Evolutionary conservation across 768 basidiomycete species (phyloP).

Genomic region (Phylloporus sp.): DNA sequence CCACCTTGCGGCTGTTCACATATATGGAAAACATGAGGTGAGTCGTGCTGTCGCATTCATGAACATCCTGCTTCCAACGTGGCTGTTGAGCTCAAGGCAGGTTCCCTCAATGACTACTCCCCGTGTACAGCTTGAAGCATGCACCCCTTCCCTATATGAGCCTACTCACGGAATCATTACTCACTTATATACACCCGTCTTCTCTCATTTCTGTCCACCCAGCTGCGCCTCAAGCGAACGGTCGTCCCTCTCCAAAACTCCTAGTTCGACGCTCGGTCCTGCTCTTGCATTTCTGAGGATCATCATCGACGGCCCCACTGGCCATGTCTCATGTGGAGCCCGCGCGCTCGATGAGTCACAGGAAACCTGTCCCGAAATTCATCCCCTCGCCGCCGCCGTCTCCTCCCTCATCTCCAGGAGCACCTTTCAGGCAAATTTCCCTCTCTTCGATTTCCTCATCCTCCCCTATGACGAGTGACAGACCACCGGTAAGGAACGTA

Average conservation of each 20-base stretch:
- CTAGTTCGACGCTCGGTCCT: constrained; percentile 10
- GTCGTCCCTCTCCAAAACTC: constrained; percentile 13
- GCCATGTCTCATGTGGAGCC: constrained; percentile 29
- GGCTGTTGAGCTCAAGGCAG: constrained; percentile 33
- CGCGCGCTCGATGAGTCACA: constrained; percentile 48
- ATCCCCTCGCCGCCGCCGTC: constrained; percentile 57
- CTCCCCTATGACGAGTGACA: constrained; percentile 20
- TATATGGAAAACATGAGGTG: constrained; percentile 37
- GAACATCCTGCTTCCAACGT: constrained; percentile 31
- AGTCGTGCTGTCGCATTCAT: constrained; percentile 30
- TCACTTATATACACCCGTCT: constrained; percentile 25
- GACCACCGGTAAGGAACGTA: constrained; percentile 28
- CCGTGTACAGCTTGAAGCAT: constrained; percentile 31
- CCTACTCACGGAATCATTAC: constrained; percentile 24
- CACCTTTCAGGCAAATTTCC: constrained; percentile 31
- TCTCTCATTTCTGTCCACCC: constrained; percentile 28
- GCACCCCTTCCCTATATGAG: constrained; percentile 30
- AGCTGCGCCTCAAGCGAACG: constrained; percentile 20
- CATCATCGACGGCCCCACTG: constrained; percentile 2
- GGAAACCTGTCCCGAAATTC: constrained; percentile 66
- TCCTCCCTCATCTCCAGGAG: constrained; percentile 31
- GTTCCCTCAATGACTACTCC: constrained; percentile 29
- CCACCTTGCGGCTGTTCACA: constrained; percentile 31
- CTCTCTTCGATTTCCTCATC: constrained; percentile 23
- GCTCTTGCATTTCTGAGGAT: constrained; percentile 7